Percentiles rank a stretch among this genome's conserved stretches.
These are phyloP conservation scores for Lophium mytilinum DNA, from an alignment of 495 filamentous ascomycete species.

Conservation along the genomic window DNA sequence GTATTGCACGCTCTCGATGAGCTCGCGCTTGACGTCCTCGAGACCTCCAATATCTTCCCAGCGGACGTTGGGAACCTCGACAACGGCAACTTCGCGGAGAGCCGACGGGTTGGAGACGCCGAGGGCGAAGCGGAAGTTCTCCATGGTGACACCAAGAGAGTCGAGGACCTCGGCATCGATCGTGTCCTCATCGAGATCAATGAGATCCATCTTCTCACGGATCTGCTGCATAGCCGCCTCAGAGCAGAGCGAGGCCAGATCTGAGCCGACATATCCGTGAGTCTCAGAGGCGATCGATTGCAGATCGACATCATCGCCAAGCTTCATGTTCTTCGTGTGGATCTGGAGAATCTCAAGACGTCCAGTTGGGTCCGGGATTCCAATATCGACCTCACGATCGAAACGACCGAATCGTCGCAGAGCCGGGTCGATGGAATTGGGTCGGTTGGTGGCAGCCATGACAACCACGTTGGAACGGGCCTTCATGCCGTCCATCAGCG, in stretches of 20 bases:
- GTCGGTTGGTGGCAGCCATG: slow-evolving; percentile 96
- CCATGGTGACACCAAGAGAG: slow-evolving; percentile 97
- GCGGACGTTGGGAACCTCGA: slow-evolving; percentile 97
- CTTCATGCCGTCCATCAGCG: slow-evolving; percentile 99
- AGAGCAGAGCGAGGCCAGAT: slow-evolving; percentile 97
- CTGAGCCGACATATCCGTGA: slow-evolving; percentile 97
- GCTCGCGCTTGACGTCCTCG: slow-evolving; percentile 97
- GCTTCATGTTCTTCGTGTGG: slow-evolving; percentile 99
- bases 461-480: slow-evolving; percentile 95
- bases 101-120: slow-evolving; percentile 98
- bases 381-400: slow-evolving; percentile 97
- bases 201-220: slow-evolving; percentile 99
- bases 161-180: slow-evolving; percentile 98
- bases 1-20: slow-evolving; percentile 98
- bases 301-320: slow-evolving; percentile 92
- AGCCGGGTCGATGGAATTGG: slow-evolving; percentile 95
- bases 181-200: slow-evolving; percentile 97
- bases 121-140: slow-evolving; percentile 98
- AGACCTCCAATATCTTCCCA: slow-evolving; percentile 99
- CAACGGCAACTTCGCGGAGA: slow-evolving; percentile 95
- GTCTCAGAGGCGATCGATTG: slow-evolving; percentile 96
- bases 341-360: slow-evolving; percentile 98
- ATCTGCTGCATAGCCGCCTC: slow-evolving; percentile 99
- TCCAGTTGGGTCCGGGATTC: slow-evolving; percentile 94
- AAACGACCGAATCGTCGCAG: slow-evolving; percentile 96